Conservation (phyloP, 257 asterid genomes). For the Solanum bulbocastanum region DNA sequence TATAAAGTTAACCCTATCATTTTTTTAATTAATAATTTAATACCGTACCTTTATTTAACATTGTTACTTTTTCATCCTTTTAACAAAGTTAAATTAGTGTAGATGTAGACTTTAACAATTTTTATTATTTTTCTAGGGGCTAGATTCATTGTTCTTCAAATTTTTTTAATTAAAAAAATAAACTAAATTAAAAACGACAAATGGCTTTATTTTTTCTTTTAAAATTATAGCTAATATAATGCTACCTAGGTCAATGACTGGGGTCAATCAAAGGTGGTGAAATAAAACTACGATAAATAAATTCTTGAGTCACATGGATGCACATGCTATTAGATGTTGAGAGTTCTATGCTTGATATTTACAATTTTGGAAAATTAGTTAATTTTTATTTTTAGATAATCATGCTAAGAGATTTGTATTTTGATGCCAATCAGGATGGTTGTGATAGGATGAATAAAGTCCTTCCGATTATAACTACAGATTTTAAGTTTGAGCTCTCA, state of each 20-base stretch:
- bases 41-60: background rate
- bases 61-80: background rate
- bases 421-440: accelerated
- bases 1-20: background rate
- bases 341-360: background rate
- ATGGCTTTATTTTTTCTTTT: background rate
- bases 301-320: background rate
- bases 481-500: too few relatives aligned
- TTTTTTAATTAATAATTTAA: background rate
- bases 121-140: background rate
- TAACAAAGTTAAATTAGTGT: background rate
- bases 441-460: too few relatives aligned
- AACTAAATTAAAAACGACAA: background rate
- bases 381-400: too few relatives aligned
- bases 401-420: background rate
- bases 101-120: background rate
- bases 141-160: background rate
- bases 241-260: background rate
- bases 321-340: background rate
- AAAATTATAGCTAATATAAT: background rate
- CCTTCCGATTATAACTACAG: accelerated
- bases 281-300: background rate
- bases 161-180: background rate
- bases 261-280: background rate
- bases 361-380: background rate